Percentiles rank a stretch among this genome's conserved stretches.
Evolutionary conservation across 805 yeast genomes (phyloP).

Genomic region (Trichomonascus vanleenenianus): DNA sequence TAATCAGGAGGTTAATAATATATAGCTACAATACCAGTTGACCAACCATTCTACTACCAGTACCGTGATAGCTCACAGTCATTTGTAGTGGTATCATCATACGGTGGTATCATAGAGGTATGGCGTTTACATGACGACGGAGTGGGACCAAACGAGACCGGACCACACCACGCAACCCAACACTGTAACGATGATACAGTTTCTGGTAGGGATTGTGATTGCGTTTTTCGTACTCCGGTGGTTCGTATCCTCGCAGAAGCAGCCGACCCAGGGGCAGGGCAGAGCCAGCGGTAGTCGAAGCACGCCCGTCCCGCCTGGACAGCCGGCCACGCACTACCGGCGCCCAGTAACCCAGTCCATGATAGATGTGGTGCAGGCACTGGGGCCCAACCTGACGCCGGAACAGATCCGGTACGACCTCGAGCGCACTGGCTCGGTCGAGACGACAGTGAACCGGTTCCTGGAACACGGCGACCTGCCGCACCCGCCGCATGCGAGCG

Average conservation of each 20-base stretch:
- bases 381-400: slow-evolving; percentile 65
- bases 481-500: slow-evolving; percentile 14
- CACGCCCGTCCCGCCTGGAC: not conserved
- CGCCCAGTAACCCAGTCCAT: slow-evolving; percentile 38
- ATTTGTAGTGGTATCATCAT: no score
- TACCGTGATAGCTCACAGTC: no score
- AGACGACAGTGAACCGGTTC: slow-evolving; percentile 66
- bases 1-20: no score
- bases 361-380: slow-evolving; percentile 78
- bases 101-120: no score
- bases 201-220: slow-evolving; percentile 16
- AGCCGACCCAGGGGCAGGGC: slow-evolving; percentile 1
- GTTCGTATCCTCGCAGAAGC: slow-evolving; percentile 8
- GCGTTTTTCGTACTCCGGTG: slow-evolving; percentile 18
- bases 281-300: not conserved
- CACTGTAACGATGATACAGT: slow-evolving; percentile 9
- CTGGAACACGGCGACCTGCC: slow-evolving; percentile 57
- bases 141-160: not conserved
- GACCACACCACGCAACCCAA: slow-evolving; percentile 6
- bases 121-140: not conserved
- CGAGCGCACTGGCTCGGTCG: slow-evolving; percentile 60
- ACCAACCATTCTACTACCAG: no score
- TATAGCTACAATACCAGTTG: no score
- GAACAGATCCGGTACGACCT: slow-evolving; percentile 71
- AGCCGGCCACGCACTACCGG: slow-evolving; percentile 3